Percentiles rank a stretch among this genome's conserved stretches.
phyloP scores from a whole-genome alignment of 2,329 filamentous ascomycete genomes.

The Ophiostoma piceae region DNA sequence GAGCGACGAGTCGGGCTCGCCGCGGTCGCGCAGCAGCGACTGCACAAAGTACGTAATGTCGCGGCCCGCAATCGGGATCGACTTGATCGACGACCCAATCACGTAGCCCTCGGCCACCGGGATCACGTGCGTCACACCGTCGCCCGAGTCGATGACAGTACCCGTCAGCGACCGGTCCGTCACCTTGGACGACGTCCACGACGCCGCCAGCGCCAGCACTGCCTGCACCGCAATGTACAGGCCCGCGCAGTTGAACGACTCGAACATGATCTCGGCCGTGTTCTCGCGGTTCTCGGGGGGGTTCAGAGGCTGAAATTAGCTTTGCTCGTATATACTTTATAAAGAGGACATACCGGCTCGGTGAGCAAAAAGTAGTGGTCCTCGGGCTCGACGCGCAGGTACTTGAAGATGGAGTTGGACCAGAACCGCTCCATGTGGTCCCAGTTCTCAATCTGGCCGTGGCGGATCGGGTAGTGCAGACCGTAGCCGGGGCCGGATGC shows the following conservation, averaged over 20 bases:
- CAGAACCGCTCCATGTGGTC: conserved; percentile 99
- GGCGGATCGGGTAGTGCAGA: conserved; percentile 93
- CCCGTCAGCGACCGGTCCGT: conserved; percentile 93
- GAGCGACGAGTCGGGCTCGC: conserved; percentile 91
- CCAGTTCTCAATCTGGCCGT: conserved; percentile 99
- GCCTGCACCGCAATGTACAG: conserved; percentile 98
- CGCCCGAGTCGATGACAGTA: conserved; percentile 96
- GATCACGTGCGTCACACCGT: conserved; percentile 98
- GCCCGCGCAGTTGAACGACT: conserved; percentile 98
- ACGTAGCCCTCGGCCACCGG: conserved; percentile 98
- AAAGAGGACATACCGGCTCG: conserved; percentile 65
- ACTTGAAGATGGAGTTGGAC: conserved; percentile 99
- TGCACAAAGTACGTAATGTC: conserved; percentile 99
- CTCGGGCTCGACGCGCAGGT: conserved; percentile 93
- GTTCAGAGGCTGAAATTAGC: conserved; percentile 73
- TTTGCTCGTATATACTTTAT: no score
- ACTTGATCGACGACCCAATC: conserved; percentile 98
- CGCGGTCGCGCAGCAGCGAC: conserved; percentile 88
- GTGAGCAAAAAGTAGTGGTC: conserved; percentile 98
- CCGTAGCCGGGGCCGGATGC: conserved; percentile 88
- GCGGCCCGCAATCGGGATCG: conserved; percentile 93
- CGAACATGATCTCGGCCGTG: conserved; percentile 99
- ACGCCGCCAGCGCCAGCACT: conserved; percentile 90
- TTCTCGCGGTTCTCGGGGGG: conserved; percentile 98
- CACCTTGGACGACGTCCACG: conserved; percentile 98